A percentile compares a stretch with the other conserved stretches of the same genome.
These are phyloP conservation scores for Stromatinia cepivora DNA, from an alignment of 2,329 filamentous ascomycete genomes.

Conservation along the genomic window DNA sequence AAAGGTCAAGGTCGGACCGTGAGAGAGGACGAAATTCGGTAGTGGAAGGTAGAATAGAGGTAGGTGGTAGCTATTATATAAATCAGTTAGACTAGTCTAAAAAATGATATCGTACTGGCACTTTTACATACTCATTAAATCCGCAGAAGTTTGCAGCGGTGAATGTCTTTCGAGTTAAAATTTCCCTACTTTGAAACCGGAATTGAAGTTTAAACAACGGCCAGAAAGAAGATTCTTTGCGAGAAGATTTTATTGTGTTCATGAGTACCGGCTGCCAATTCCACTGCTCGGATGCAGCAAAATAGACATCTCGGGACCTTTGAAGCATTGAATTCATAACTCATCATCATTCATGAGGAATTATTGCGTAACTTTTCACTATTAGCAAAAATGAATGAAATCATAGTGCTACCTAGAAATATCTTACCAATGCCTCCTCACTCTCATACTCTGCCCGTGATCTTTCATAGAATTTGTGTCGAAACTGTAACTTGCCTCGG, in stretches of 20 bases:
- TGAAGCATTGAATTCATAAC: background rate
- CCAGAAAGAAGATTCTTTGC: no score
- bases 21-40: background rate
- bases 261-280: background rate
- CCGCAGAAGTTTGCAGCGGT: no score
- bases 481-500: constrained; percentile 18
- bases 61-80: background rate
- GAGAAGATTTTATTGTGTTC: background rate
- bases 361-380: background rate
- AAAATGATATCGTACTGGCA: background rate
- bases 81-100: background rate
- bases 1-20: background rate
- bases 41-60: background rate
- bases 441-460: background rate
- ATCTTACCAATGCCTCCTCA: constrained; percentile 16
- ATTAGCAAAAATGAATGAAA: background rate
- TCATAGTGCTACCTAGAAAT: background rate
- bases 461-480: constrained; percentile 1
- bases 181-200: background rate
- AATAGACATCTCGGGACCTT: background rate
- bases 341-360: background rate
- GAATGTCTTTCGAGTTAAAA: no score
- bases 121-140: background rate
- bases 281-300: background rate
- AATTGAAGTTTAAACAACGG: background rate